phyloP scores from a whole-genome alignment of 495 filamentous ascomycete genomes.

The Thozetella sp. region DNA sequence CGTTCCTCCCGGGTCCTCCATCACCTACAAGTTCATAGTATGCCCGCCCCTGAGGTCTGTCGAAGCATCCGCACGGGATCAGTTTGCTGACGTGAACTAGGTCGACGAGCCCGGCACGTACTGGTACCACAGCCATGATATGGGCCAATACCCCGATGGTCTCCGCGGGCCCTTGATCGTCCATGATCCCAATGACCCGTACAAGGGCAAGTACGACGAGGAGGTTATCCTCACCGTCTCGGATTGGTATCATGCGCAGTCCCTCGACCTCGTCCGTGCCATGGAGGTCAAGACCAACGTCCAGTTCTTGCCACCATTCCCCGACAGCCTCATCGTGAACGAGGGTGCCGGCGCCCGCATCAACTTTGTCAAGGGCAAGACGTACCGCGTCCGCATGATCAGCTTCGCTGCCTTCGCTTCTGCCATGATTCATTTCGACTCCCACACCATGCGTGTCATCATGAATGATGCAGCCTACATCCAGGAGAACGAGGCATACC shows the following conservation, averaged over 20 bases:
- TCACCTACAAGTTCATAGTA: conserved; percentile 71
- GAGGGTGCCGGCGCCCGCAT: conserved; percentile 61
- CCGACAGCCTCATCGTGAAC: conserved; percentile 66
- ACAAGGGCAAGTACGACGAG: conserved; percentile 63
- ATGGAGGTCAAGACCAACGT: conserved; percentile 58
- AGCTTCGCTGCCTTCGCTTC: conserved; percentile 68
- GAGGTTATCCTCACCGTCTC: conserved; percentile 60
- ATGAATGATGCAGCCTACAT: conserved; percentile 48
- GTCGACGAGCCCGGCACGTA: conserved; percentile 69
- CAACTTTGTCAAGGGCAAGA: conserved; percentile 67
- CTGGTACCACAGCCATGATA: conserved; percentile 82
- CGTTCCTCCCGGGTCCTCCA: conserved; percentile 58
- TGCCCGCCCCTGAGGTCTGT: conserved; percentile 32
- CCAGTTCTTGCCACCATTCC: conserved; percentile 58
- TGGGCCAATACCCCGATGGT: conserved; percentile 77
- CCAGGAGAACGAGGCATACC: conserved; percentile 26
- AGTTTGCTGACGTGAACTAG: conserved; percentile 28
- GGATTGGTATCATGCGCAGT: conserved; percentile 65
- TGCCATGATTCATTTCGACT: conserved; percentile 63
- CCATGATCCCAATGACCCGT: conserved; percentile 67
- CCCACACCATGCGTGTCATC: conserved; percentile 64
- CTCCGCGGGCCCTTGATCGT: conserved; percentile 73
- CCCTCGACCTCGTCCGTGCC: conserved; percentile 50
- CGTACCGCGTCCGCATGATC: conserved; percentile 75
- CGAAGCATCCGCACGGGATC: neutral